Evolutionary conservation across 2,329 filamentous ascomycete genomes (phyloP).

Genomic region (Verticillium klebahnii): DNA sequence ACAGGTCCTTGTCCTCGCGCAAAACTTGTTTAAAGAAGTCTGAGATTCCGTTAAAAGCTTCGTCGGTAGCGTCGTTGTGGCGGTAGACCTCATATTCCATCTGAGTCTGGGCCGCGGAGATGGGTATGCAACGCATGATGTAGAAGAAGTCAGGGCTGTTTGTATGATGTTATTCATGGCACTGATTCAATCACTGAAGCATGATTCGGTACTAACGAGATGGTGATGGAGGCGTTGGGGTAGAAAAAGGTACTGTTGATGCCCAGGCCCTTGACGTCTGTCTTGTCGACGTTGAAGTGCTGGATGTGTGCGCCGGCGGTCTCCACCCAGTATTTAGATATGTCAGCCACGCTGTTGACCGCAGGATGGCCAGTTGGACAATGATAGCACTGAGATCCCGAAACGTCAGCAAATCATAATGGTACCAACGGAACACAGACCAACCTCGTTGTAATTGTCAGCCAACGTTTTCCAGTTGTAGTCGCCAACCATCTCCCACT

Average conservation of each 20-base stretch:
- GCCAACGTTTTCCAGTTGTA: constrained; percentile 36
- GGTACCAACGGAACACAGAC: no score
- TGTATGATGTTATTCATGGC: no score
- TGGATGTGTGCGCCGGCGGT: constrained; percentile 10
- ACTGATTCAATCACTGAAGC: no score
- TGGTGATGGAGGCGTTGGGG: constrained; percentile 27
- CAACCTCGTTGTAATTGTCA: constrained; percentile 42
- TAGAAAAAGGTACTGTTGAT: constrained; percentile 33
- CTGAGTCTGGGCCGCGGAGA: constrained; percentile 23
- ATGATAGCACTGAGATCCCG: constrained; percentile 30
- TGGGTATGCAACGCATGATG: constrained; percentile 45
- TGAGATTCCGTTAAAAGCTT: constrained; percentile 40
- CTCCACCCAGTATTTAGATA: constrained; percentile 37
- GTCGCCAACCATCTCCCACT: constrained; percentile 26
- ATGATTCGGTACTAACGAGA: constrained; percentile 5
- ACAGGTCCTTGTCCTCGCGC: constrained; percentile 46
- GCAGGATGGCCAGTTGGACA: constrained; percentile 43
- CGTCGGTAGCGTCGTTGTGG: constrained; percentile 5
- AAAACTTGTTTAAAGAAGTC: constrained; percentile 47
- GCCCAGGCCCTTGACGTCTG: no score
- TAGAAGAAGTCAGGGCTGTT: constrained; percentile 42
- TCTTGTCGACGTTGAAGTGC: no score
- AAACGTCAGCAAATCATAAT: no score
- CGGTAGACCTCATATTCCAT: no score
- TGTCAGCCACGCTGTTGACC: constrained; percentile 35